Evolutionary conservation across 345 rosid species (phyloP), one percentile per base, ranked within the genome.

Genomic region (Cardamine occulta): DNA sequence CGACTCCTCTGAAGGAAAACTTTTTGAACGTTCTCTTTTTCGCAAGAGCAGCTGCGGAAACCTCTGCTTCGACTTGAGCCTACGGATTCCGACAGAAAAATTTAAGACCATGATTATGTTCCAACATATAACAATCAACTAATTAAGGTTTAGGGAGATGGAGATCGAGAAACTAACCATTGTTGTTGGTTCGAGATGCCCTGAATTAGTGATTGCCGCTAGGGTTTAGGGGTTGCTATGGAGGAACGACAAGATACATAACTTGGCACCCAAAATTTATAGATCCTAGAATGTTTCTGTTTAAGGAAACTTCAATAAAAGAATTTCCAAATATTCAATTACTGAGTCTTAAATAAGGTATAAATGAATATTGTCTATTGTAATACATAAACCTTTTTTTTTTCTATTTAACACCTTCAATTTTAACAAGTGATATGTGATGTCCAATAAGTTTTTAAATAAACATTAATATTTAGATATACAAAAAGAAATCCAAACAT

Each of bases 21-120:
- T 85, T 89, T 82, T 86, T 87, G 81, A 89, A 89, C 56, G 95
- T 89, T 78, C 91, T 87, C 90, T 87, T 86, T 82, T 86, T 86
- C 21, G 85, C 85, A 74, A 62, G 72, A 5, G 78, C 88, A 7
- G 82, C 69, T 49, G 44, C 23, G 13, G 72, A 75, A 39, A 77
- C 89, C 31, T 82, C 86, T 28, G 58, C 40, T 47, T 84, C 85
- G 55, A 58, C 24, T 58, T 58, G 4, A 58, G 84, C 89, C 88
- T 82, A 53, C 45, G 4, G 15, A 58, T 58, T 58, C 15, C 42
- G 26, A 58, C 26, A 17, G 8, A 28, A 15, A 52, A 21, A 2
- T 23, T 53, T 53, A 67, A 17, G 60, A 86, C 85, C 85, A 79
- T 34, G 88, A 86, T 8, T 85, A 84, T 64, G 47, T 51, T 45